phyloP scores from a whole-genome alignment of 352 stramenopile species.

The Blastocystis sp. region DNA sequence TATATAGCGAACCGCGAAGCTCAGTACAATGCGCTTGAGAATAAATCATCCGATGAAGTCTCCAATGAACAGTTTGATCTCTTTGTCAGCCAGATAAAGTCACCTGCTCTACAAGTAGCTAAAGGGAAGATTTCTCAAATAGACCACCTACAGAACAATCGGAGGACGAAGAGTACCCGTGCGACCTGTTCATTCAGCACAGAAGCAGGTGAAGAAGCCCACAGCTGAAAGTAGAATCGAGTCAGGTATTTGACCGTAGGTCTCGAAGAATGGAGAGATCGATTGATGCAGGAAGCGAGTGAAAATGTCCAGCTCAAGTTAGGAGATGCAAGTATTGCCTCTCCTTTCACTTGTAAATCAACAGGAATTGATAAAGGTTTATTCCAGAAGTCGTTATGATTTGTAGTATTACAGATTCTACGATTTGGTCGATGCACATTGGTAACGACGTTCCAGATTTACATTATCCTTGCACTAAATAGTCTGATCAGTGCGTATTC shows the following conservation, averaged over 20 bases:
- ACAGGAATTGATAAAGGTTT: slow-evolving; percentile 77
- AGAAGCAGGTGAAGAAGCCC: background rate
- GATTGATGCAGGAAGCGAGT: slow-evolving; percentile 68
- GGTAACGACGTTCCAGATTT: slow-evolving; percentile 97
- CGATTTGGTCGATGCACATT: slow-evolving; percentile 94
- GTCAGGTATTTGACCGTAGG: background rate
- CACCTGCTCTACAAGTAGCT: background rate
- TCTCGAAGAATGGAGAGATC: slow-evolving; percentile 64
- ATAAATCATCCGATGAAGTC: background rate
- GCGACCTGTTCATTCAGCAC: background rate
- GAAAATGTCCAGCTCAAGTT: slow-evolving; percentile 90
- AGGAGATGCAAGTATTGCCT: slow-evolving; percentile 95
- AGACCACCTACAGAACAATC: background rate
- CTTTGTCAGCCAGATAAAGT: slow-evolving; percentile 37
- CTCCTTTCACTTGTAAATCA: slow-evolving; percentile 89
- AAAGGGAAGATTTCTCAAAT: background rate
- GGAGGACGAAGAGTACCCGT: background rate
- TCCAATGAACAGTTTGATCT: slow-evolving; percentile 58
- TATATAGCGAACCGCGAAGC: slow-evolving; percentile 64
- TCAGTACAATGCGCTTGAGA: slow-evolving; percentile 32
- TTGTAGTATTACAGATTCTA: slow-evolving; percentile 85
- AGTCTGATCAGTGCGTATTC: slow-evolving; percentile 95
- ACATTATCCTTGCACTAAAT: slow-evolving; percentile 96
- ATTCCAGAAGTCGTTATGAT: background rate
- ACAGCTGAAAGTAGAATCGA: background rate